Evolutionary conservation across 1,139 yeast species (phyloP), one percentile per base, ranked within the genome.

Genomic region (Eremothecium cymbalariae): DNA sequence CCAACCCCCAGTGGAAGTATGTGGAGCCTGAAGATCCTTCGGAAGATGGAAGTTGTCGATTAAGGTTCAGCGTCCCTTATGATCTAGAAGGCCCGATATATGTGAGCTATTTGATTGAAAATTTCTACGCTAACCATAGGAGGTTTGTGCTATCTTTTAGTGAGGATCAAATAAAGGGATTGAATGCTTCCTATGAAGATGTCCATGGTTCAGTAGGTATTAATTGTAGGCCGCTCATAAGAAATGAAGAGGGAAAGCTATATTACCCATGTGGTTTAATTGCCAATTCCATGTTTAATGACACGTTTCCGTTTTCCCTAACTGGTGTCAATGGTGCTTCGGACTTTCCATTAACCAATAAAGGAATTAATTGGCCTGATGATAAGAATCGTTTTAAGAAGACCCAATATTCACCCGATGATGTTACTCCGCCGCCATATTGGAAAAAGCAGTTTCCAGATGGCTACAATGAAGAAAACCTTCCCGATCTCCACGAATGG

Each of bases 111-210:
- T 70, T 84, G 48, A 62, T 90, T 47, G 77, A 86, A 42, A 77
- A 81, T 47, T 90, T 90, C 59, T 75, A 81, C 59, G 94, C 94
- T 37, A 90, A 90, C 62, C 98, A 90, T 61, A 79, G 98, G 57
- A 76, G 97, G 52, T 90, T 72, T 59, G 98, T 83, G 28, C 79
- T 83, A 55, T 83, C 95, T 4, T 86, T 77, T 57, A 79, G 86
- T 59, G 97, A 90, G 59, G 85, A 81, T 48, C 98, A 90, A 62
- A 63, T 90, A 33, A 75, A 77, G 43, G 98, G 98, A 22, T 41
- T 59, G 32, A 44, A 40, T 9, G 58, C 59, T 2, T 39, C 54
- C 1, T 46, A 49, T 22, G 36, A 44, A 9, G 65, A 57, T 21
- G 74, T 90, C 41, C 78, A 80, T 51, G 70, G 78, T 47, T 65